phyloP scores from a whole-genome alignment of 108 stramenopile species.

The Cyclostephanos invisitatus region DNA sequence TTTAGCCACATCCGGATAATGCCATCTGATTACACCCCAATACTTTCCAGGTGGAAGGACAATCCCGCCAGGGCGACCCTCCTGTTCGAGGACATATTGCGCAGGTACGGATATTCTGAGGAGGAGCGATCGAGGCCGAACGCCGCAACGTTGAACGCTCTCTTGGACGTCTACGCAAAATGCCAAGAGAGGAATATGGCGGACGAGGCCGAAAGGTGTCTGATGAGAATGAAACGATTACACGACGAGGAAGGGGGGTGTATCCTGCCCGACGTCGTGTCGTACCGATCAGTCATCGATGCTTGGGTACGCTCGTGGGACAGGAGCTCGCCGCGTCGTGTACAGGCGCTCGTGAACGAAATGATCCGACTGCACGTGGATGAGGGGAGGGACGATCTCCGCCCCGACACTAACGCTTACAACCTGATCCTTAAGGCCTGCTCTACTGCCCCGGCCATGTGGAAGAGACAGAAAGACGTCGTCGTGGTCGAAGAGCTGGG shows the following conservation, averaged over 20 bases:
- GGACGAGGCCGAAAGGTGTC: conserved; percentile 21
- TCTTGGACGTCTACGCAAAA: conserved; percentile 46
- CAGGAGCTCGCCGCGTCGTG: conserved; percentile 23
- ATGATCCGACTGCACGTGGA: conserved; percentile 30
- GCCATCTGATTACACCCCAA: conserved; percentile 23
- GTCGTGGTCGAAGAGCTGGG: background rate
- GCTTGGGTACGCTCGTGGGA: conserved; percentile 40
- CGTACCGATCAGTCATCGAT: conserved; percentile 40
- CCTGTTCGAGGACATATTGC: conserved; percentile 36
- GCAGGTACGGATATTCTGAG: conserved; percentile 9
- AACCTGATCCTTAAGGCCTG: conserved; percentile 51
- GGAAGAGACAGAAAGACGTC: conserved; percentile 4
- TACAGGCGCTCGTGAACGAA: conserved; percentile 33
- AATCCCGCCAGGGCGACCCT: conserved; percentile 23
- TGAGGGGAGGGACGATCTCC: conserved; percentile 29
- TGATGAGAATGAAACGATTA: conserved; percentile 23
- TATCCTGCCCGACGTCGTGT: conserved; percentile 38
- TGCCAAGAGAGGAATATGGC: conserved; percentile 23
- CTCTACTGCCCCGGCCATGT: conserved; percentile 22
- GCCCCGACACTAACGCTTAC: conserved; percentile 34
- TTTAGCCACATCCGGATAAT: conserved; percentile 11
- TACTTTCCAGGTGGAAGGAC: conserved; percentile 41
- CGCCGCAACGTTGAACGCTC: conserved; percentile 27
- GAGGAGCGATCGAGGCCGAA: conserved; percentile 20
- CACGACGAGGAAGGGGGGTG: conserved; percentile 20